These are phyloP conservation scores for Talaromyces sp. DNA, from an alignment of 2,329 filamentous ascomycete genomes.

Conservation along the genomic window DNA sequence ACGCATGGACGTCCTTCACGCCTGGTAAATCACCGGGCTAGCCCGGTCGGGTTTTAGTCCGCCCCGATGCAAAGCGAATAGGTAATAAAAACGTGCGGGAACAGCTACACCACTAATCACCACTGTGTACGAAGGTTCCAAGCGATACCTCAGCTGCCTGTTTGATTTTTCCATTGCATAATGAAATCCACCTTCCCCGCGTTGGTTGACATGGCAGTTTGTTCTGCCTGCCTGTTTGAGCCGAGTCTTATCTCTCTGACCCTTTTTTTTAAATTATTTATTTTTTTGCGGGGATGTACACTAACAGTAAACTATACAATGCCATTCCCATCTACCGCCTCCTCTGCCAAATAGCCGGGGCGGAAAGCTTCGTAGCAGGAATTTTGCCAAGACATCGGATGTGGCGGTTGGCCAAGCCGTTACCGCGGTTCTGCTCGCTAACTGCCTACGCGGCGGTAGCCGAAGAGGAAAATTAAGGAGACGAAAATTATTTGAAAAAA, in stretches of 20 bases:
- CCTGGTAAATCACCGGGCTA: background rate
- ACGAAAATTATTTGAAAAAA: background rate
- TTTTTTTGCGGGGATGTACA: background rate
- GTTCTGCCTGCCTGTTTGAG: background rate
- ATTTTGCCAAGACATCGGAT: background rate
- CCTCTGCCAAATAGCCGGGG: no score
- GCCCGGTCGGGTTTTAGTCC: background rate
- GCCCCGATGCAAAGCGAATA: background rate
- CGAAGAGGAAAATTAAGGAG: background rate
- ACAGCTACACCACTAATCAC: no score
- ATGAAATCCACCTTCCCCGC: background rate
- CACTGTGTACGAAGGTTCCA: no score
- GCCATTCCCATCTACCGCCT: background rate
- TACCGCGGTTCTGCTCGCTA: background rate
- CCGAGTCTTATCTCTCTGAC: background rate
- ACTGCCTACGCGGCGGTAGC: background rate
- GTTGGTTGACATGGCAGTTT: background rate
- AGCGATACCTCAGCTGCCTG: background rate
- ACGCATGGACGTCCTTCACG: background rate
- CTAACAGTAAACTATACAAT: background rate
- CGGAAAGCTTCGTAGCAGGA: background rate
- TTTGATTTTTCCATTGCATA: background rate
- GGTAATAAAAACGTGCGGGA: background rate
- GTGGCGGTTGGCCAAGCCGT: background rate
- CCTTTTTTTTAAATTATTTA: background rate